These are phyloP conservation scores for Talaromyces sp. DNA, from an alignment of 2,329 filamentous ascomycete genomes.

Conservation along the genomic window DNA sequence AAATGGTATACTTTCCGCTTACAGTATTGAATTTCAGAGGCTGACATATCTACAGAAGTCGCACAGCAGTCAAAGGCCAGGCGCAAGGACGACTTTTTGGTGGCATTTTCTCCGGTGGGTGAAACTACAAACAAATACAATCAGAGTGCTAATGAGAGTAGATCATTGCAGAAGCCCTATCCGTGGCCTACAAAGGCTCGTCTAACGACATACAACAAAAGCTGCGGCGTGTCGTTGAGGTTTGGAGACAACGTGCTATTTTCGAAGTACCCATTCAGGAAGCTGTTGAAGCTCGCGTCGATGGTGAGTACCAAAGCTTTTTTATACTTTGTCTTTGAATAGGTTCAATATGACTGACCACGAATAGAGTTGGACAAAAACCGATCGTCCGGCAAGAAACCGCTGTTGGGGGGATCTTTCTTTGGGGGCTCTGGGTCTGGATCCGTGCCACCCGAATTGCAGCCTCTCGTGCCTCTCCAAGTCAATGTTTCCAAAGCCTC, in stretches of 20 bases:
- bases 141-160: slow-evolving; percentile 24
- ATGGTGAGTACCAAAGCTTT: slow-evolving; percentile 53
- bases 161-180: slow-evolving; percentile 84
- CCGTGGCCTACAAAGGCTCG: slow-evolving; percentile 85
- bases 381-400: slow-evolving; percentile 49
- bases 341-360: slow-evolving; percentile 4
- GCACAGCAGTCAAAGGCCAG: slow-evolving; percentile 93
- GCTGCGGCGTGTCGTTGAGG: slow-evolving; percentile 81
- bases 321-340: background rate
- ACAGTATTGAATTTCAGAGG: background rate
- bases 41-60: slow-evolving; percentile 61
- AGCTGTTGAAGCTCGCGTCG: slow-evolving; percentile 71
- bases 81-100: slow-evolving; percentile 85
- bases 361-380: slow-evolving; percentile 51
- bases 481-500: slow-evolving; percentile 69
- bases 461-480: slow-evolving; percentile 68
- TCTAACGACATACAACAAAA: slow-evolving; percentile 82
- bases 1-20: slow-evolving; percentile 62
- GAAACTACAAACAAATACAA: background rate
- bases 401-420: slow-evolving; percentile 62
- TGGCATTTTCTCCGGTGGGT: slow-evolving; percentile 74
- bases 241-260: slow-evolving; percentile 82
- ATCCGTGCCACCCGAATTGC: slow-evolving; percentile 69
- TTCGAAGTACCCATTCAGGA: slow-evolving; percentile 77
- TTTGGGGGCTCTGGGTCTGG: slow-evolving; percentile 53